These are phyloP conservation scores for Fusarium piperis DNA, from an alignment of 2,329 filamentous ascomycete genomes.

Conservation along the genomic window DNA sequence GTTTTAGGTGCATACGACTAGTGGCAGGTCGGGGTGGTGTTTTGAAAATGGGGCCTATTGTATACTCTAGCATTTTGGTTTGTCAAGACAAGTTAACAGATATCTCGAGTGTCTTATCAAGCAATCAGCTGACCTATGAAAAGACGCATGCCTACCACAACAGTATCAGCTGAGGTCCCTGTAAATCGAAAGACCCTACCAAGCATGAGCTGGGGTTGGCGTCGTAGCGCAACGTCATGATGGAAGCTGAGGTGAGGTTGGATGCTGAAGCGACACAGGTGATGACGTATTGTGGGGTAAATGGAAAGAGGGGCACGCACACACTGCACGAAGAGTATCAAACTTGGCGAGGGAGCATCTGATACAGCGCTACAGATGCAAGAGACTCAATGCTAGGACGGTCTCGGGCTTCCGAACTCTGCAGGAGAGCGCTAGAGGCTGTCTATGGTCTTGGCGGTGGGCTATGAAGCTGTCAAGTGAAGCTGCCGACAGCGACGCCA, in stretches of 20 bases:
- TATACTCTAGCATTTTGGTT: constrained; percentile 20
- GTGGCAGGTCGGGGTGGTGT: constrained; percentile 9
- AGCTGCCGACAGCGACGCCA: not conserved
- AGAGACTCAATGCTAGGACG: not conserved
- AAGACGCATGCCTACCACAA: not conserved
- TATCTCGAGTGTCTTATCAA: constrained; percentile 6
- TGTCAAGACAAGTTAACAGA: constrained; percentile 15
- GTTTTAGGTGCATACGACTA: constrained; percentile 24
- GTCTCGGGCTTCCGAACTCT: not conserved
- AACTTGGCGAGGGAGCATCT: not conserved
- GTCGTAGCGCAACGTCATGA: constrained; percentile 10
- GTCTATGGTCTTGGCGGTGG: not conserved
- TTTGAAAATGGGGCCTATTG: constrained; percentile 17
- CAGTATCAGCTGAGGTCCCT: not conserved
- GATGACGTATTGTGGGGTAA: constrained; percentile 41
- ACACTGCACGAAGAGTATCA: not conserved
- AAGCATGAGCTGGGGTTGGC: not conserved
- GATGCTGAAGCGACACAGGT: not conserved
- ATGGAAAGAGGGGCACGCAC: constrained; percentile 18
- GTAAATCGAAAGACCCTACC: not conserved
- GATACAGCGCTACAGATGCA: not conserved
- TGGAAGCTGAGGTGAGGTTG: constrained; percentile 4
- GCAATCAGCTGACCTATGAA: not conserved
- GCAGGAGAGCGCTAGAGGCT: not conserved
- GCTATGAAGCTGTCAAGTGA: not conserved